Conservation (phyloP, 1,139 yeast genomes). For the Debaryomyces coudertii region DNA sequence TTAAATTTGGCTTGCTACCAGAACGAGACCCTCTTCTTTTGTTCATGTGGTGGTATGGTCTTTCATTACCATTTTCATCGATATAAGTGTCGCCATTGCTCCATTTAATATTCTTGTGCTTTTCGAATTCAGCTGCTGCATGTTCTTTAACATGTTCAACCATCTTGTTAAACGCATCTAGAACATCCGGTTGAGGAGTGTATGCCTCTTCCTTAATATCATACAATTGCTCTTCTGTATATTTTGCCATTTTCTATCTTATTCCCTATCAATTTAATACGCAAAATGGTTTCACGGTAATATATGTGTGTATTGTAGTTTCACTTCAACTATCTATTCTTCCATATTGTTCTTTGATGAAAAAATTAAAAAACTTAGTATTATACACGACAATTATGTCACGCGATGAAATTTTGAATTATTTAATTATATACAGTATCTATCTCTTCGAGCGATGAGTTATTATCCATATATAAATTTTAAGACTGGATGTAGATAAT, state of each 20-base stretch:
- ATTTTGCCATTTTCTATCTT: conserved; percentile 50
- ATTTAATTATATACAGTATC: not conserved
- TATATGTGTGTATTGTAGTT: not conserved
- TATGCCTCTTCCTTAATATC: conserved; percentile 58
- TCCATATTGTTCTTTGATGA: conserved; percentile 7
- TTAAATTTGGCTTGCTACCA: conserved; percentile 55
- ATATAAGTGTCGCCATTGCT: conserved; percentile 52
- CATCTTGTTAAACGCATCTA: conserved; percentile 65
- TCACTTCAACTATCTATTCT: not conserved
- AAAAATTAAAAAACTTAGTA: conserved; percentile 2
- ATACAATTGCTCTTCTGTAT: conserved; percentile 71
- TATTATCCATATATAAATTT: conserved; percentile 5
- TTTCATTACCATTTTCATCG: conserved; percentile 51
- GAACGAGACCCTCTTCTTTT: conserved; percentile 66
- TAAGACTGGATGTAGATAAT: not conserved
- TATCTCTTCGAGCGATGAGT: conserved; percentile 16
- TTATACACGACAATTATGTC: conserved; percentile 7
- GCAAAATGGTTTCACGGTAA: conserved; percentile 1
- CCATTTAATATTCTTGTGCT: conserved; percentile 34
- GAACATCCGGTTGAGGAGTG: conserved; percentile 63
- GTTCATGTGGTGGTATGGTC: conserved; percentile 52
- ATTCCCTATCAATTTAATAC: conserved; percentile 5
- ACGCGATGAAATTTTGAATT: conserved; percentile 10
- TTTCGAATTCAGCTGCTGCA: conserved; percentile 38
- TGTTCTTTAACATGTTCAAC: conserved; percentile 64